phyloP scores from a whole-genome alignment of 371 early-diverging fungal genomes.

The Caulochytrium protostelioides region DNA sequence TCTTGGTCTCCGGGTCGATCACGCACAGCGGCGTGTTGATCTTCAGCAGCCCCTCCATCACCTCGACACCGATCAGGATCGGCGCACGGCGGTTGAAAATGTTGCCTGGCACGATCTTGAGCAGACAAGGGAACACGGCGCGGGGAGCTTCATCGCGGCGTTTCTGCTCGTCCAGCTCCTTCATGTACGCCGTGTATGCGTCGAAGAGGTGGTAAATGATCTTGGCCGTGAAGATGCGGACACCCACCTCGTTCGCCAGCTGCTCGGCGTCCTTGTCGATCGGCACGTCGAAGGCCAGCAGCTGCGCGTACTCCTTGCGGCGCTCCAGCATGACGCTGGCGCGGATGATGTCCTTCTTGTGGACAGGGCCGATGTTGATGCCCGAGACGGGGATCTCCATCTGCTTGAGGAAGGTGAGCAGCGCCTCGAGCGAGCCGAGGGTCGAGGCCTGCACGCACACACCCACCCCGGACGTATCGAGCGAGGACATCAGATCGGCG shows the following conservation, averaged over 20 bases:
- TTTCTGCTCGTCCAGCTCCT: conserved; percentile 54
- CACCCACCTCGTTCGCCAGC: conserved; percentile 75
- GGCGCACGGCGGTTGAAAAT: conserved; percentile 95
- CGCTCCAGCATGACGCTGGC: conserved; percentile 81
- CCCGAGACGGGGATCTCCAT: conserved; percentile 92
- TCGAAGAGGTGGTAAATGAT: conserved; percentile 99
- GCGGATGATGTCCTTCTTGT: conserved; percentile 93
- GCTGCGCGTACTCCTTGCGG: conserved; percentile 70
- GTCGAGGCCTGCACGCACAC: conserved; percentile 99
- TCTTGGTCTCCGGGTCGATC: conserved; percentile 35
- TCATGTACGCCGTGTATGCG: conserved; percentile 64
- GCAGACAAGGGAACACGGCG: conserved; percentile 90
- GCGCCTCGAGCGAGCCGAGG: conserved; percentile 97
- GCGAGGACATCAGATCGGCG: conserved; percentile 43
- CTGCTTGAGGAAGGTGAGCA: conserved; percentile 82
- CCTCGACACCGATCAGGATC: conserved; percentile 94
- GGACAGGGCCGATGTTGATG: conserved; percentile 96
- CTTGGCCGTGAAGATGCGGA: conserved; percentile 91
- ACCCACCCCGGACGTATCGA: conserved; percentile 78
- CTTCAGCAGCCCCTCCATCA: conserved; percentile 79
- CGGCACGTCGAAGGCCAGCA: conserved; percentile 98
- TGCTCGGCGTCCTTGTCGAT: conserved; percentile 91
- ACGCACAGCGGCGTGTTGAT: conserved; percentile 93
- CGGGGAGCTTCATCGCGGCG: conserved; percentile 67
- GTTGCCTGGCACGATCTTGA: conserved; percentile 85